Base-by-base conservation (phyloP, 2,329 filamentous ascomycete species). In the Fusarium aywerte region DNA sequence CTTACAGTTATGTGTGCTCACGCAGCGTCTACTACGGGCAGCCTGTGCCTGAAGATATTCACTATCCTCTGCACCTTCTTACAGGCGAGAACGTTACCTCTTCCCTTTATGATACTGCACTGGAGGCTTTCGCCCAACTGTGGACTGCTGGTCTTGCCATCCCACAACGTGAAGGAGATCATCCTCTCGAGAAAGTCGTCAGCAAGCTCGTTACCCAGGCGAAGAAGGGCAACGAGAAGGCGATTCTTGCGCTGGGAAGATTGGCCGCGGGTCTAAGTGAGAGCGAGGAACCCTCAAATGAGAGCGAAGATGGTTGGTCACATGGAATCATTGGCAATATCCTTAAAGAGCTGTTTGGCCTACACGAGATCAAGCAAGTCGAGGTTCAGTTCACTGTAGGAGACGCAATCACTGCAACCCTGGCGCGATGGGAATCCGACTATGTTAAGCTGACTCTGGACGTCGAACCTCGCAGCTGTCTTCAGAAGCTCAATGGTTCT, bases 351-450 rank as follows among this genome's bases (percentile, higher is more conserved):
- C 81, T 98, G 0, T 92, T 94, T 75, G 84, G 84, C 11, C 82
- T 98, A 4, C 91, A 96, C 71, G 93, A 97, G 74, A 87, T 96
- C 40, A 92, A 92, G 69, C 90, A 93, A 70, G 87, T 92, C 1
- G 95, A 98, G 76, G 86, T 94, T 2, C 95, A 97, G 65, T 97
- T 99, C 75, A 88, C 93, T 0, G 89, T 97, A 27, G 96, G 96
- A 15, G 94, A 97, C 76, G 93, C 96, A 13, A 85, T 98, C 52
- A 90, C 91, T 44, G 91, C 91, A 44, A 87, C 91, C 8, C 86
- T 92, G 35, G 88, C 86, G 35, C 90, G 94, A 36, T 98, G 95
- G 94, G 86, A 91, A 32, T 96, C 95, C 0, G 89, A 91, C 63
- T 90, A 90, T 21, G 83, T 97, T 16, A 87, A 89, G 57, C 85